These are phyloP conservation scores for Micromonas pusilla DNA, from an alignment of 139 green algal species.

Conservation along the genomic window DNA sequence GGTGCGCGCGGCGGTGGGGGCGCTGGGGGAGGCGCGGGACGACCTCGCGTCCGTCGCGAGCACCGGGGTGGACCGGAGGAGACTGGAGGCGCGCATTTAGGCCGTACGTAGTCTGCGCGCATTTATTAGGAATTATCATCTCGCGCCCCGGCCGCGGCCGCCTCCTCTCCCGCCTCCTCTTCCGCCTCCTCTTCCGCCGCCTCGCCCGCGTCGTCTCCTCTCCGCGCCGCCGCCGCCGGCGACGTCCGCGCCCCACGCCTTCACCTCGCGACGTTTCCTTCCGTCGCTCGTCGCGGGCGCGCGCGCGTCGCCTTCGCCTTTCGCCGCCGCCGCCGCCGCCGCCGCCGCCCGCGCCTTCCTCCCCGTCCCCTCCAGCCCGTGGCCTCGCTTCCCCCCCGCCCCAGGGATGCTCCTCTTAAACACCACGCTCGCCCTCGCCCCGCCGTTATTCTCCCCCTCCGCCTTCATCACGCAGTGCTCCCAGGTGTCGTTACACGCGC, in stretches of 20 bases:
- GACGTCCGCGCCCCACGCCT: background rate
- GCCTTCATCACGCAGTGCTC: conserved; percentile 25
- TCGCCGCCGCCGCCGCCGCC: too few species aligned
- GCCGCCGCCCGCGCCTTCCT: too few species aligned
- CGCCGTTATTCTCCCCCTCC: conserved; percentile 2
- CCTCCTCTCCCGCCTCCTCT: background rate
- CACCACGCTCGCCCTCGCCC: conserved; percentile 2
- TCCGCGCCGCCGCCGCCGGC: background rate
- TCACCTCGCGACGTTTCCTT: background rate
- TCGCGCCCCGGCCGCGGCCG: too few species aligned
- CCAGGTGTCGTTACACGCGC: conserved; percentile 25
- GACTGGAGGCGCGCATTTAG: background rate
- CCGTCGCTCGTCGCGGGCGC: background rate
- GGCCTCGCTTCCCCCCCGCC: background rate
- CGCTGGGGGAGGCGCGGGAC: background rate
- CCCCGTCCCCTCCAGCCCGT: background rate
- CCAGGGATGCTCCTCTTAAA: background rate
- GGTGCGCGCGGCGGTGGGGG: background rate
- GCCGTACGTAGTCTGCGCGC: background rate
- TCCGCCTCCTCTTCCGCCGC: background rate
- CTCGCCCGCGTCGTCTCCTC: background rate
- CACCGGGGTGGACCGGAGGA: background rate
- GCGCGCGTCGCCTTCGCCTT: background rate
- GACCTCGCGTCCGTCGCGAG: too few species aligned
- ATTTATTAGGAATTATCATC: too few species aligned